phyloP scores from a whole-genome alignment of 2,329 filamentous ascomycete genomes.

The Aspergillus sp. region DNA sequence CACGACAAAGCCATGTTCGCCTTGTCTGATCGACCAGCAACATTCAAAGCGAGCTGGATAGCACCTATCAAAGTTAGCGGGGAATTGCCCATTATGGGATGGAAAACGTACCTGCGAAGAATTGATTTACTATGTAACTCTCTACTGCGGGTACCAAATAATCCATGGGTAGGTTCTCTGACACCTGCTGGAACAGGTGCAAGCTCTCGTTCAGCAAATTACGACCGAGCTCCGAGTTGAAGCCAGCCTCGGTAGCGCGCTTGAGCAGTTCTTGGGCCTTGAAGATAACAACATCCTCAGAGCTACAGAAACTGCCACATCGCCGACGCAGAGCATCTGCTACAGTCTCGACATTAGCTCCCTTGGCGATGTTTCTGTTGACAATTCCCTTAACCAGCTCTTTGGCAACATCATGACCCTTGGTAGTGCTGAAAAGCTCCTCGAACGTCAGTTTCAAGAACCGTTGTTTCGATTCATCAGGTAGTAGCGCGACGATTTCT shows the following conservation, averaged over 20 bases:
- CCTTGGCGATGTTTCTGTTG: constrained; percentile 94
- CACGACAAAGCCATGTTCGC: constrained; percentile 82
- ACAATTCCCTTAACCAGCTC: constrained; percentile 96
- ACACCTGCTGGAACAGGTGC: constrained; percentile 83
- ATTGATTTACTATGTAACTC: constrained; percentile 78
- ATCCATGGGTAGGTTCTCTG: constrained; percentile 74
- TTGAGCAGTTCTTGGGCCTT: constrained; percentile 95
- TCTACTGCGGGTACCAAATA: constrained; percentile 76
- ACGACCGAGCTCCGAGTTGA: constrained; percentile 73
- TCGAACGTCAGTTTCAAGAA: constrained; percentile 82
- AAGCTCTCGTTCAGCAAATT: constrained; percentile 85
- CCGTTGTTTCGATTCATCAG: constrained; percentile 66
- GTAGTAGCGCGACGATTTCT: constrained; percentile 78
- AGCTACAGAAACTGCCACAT: constrained; percentile 95
- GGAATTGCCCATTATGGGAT: background rate
- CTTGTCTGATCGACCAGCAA: constrained; percentile 81
- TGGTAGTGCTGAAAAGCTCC: constrained; percentile 73
- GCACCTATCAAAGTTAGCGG: constrained; percentile 45
- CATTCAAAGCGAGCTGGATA: constrained; percentile 79
- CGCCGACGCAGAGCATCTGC: constrained; percentile 88
- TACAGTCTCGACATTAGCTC: constrained; percentile 95
- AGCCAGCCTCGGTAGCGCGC: constrained; percentile 75
- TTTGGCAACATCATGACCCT: constrained; percentile 87
- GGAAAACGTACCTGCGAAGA: constrained; percentile 66
- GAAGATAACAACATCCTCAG: constrained; percentile 97